phyloP scores from a whole-genome alignment of 768 basidiomycete genomes.

The Pisolithus albus region DNA sequence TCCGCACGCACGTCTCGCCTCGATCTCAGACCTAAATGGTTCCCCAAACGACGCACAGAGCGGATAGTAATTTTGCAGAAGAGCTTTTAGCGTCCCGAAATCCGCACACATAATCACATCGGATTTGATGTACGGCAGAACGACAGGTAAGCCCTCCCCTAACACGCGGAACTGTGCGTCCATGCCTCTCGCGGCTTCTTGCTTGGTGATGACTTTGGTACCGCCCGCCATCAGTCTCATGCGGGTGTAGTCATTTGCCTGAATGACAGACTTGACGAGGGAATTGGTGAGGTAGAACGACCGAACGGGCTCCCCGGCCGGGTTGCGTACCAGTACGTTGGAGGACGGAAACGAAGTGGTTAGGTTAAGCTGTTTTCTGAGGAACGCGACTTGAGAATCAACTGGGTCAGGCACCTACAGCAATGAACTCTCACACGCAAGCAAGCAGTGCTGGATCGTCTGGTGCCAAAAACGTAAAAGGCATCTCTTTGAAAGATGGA shows the following conservation, averaged over 20 bases:
- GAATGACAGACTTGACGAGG: conserved; percentile 72
- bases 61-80: conserved; percentile 80
- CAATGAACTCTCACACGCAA: conserved; percentile 56
- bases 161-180: conserved; percentile 69
- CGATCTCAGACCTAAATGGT: conserved; percentile 49
- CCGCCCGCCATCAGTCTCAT: conserved; percentile 89
- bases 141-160: conserved; percentile 75
- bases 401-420: neutral
- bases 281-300: conserved; percentile 86
- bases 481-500: conserved; percentile 76
- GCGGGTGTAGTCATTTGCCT: conserved; percentile 74
- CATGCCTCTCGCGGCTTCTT: conserved; percentile 62
- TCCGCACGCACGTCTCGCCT: conserved; percentile 42
- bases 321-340: conserved; percentile 85
- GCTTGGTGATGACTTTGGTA: conserved; percentile 87
- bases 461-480: conserved; percentile 73
- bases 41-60: conserved; percentile 56
- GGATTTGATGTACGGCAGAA: conserved; percentile 76
- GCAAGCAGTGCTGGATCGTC: conserved; percentile 62
- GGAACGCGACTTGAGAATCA: neutral
- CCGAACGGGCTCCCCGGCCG: conserved; percentile 60
- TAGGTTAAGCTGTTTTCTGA: conserved; percentile 68
- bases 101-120: conserved; percentile 54
- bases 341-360: conserved; percentile 60
- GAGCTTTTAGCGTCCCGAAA: conserved; percentile 48